Percentiles rank a stretch among this genome's conserved stretches.
phyloP scores from a whole-genome alignment of 2,329 filamentous ascomycete genomes.

The Conoideocrella luteorostrata region DNA sequence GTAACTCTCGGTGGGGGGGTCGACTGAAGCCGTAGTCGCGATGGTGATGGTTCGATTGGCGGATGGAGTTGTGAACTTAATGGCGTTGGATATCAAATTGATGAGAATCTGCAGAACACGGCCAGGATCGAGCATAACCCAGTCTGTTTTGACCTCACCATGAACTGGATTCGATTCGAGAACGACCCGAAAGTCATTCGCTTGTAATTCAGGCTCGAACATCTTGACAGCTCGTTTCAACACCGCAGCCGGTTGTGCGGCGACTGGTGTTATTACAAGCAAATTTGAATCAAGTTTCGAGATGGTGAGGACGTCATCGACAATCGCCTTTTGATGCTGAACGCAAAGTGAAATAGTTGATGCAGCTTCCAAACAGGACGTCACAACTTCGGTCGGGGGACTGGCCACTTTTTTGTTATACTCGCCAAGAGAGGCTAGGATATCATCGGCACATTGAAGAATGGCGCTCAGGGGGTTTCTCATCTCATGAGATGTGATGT shows the following conservation, averaged over 20 bases:
- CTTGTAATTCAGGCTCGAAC: slow-evolving; percentile 66
- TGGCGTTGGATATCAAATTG: slow-evolving; percentile 70
- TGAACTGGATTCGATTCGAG: slow-evolving; percentile 56
- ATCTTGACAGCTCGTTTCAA: slow-evolving; percentile 63
- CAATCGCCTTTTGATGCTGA: slow-evolving; percentile 70
- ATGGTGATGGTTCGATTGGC: slow-evolving; percentile 38
- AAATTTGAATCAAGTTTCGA: slow-evolving; percentile 70
- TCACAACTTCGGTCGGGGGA: slow-evolving; percentile 35
- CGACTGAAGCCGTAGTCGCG: slow-evolving; percentile 42
- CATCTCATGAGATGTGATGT: slow-evolving; percentile 65
- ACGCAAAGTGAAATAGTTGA: slow-evolving; percentile 70
- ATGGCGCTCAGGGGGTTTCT: slow-evolving; percentile 66
- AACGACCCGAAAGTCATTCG: slow-evolving; percentile 57
- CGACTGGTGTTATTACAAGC: slow-evolving; percentile 61
- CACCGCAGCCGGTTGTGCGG: slow-evolving; percentile 57
- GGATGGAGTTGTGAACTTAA: slow-evolving; percentile 61
- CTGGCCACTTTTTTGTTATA: not conserved
- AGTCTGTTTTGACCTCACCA: slow-evolving; percentile 48
- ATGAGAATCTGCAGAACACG: slow-evolving; percentile 72
- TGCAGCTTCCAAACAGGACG: slow-evolving; percentile 60
- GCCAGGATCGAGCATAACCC: slow-evolving; percentile 63
- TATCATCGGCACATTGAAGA: slow-evolving; percentile 65
- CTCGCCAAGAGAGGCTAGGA: slow-evolving; percentile 38
- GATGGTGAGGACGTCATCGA: slow-evolving; percentile 64
- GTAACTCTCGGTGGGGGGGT: too few relatives aligned